Evolutionary conservation across 2,329 filamentous ascomycete genomes (phyloP).

Genomic region (Ophiostoma triangulosporum): DNA sequence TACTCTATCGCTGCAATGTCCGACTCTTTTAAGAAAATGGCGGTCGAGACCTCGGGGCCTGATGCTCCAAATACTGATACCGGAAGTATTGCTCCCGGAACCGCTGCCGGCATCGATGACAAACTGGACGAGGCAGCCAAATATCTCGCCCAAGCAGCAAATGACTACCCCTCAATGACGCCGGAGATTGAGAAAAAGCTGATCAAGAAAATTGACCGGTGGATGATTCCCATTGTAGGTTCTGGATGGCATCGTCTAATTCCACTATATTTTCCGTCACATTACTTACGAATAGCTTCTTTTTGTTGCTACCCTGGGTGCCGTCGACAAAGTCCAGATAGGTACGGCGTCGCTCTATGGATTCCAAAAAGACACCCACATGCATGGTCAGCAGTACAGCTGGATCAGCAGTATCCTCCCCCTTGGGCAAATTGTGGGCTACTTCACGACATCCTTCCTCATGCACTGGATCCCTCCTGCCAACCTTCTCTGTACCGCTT

Average conservation of each 20-base stretch:
- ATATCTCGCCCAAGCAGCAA: not conserved
- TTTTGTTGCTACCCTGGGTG: not conserved
- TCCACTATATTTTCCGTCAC: not conserved
- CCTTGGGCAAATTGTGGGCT: conserved; percentile 16
- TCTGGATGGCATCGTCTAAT: no score
- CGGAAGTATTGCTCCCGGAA: not conserved
- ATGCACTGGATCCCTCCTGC: conserved; percentile 18
- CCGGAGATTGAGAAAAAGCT: not conserved
- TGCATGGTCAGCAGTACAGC: conserved; percentile 3
- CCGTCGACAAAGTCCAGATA: not conserved
- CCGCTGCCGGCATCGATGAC: not conserved
- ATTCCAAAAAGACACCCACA: not conserved
- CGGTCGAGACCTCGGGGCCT: not conserved
- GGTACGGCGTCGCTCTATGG: not conserved
- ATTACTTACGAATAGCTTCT: not conserved
- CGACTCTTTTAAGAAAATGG: not conserved
- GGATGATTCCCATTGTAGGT: not conserved
- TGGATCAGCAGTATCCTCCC: conserved; percentile 1
- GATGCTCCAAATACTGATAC: not conserved
- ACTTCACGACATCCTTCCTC: conserved; percentile 13
- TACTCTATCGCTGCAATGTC: not conserved
- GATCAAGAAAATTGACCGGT: not conserved
- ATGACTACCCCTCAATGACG: not conserved
- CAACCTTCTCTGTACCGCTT: conserved; percentile 17
- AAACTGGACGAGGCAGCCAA: not conserved